A percentile compares a stretch with the other conserved stretches of the same genome.
Conservation (phyloP, 345 rosid genomes). For the Hibiscus tridactylites region DNA sequence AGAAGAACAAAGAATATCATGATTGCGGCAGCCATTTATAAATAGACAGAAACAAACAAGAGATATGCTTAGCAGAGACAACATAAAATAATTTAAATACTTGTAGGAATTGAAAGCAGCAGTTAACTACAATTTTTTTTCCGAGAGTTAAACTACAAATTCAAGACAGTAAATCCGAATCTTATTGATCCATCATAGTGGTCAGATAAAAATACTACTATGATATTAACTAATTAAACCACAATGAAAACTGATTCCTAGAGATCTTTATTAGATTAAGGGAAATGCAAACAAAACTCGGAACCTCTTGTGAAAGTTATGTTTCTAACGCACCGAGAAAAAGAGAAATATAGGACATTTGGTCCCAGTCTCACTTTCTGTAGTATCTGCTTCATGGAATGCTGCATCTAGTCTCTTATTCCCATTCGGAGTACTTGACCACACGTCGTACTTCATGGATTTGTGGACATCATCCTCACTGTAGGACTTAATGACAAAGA, state of each 20-base stretch:
- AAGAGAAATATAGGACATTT: conserved; percentile 64
- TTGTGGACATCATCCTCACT: conserved; percentile 78
- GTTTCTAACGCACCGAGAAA: conserved; percentile 47
- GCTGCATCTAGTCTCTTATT: conserved; percentile 68
- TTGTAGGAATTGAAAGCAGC: neutral
- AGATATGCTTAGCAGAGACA: neutral
- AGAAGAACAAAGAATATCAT: neutral
- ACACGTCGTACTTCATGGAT: conserved; percentile 63
- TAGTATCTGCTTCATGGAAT: conserved; percentile 38
- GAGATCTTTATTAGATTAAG: too few species aligned
- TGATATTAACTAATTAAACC: neutral
- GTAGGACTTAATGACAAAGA: conserved; percentile 68
- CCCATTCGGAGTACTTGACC: conserved; percentile 74
- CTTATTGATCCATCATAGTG: neutral
- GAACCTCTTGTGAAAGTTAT: neutral
- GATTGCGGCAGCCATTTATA: neutral
- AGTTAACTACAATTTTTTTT: neutral
- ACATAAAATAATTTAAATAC: neutral
- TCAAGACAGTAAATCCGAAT: neutral
- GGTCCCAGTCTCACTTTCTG: conserved; percentile 29
- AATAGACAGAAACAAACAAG: neutral
- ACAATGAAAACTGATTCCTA: neutral
- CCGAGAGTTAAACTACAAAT: too few species aligned
- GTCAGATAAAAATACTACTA: neutral
- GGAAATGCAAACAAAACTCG: neutral